Conservation (phyloP, 345 rosid species). For the Populus davidiana region DNA sequence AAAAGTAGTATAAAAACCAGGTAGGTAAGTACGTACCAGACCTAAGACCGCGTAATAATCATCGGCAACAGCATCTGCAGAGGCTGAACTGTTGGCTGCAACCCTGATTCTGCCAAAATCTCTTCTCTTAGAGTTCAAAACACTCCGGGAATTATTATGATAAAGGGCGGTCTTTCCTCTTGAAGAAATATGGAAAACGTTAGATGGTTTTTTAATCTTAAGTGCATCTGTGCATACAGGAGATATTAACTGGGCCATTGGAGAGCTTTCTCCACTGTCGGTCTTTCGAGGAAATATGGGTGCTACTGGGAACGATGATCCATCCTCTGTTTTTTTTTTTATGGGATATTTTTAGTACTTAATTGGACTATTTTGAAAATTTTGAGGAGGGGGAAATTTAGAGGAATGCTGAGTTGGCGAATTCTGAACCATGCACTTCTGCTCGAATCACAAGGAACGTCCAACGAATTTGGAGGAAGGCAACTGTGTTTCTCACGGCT, state of each 20-base stretch:
- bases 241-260: constrained; percentile 76
- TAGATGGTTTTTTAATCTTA: constrained; percentile 49
- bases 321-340: too few relatives aligned
- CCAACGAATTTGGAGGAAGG: neutral
- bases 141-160: neutral
- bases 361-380: neutral
- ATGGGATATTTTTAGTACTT: neutral
- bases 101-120: constrained; percentile 44
- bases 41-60: constrained; percentile 90
- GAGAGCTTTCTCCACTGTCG: neutral
- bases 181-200: neutral
- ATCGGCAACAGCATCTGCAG: constrained; percentile 51
- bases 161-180: too few relatives aligned
- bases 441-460: neutral
- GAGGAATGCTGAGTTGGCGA: constrained; percentile 57
- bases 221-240: constrained; percentile 70
- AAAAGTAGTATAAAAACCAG: neutral
- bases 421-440: constrained; percentile 38
- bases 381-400: constrained; percentile 44
- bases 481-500: too few relatives aligned
- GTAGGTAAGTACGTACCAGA: constrained; percentile 40
- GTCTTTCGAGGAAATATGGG: too few relatives aligned
- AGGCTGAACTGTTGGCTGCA: constrained; percentile 47
- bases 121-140: constrained; percentile 38
- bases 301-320: neutral